Evolutionary conservation across 371 early-diverging fungal species (phyloP).

Genomic region (Apophysomyces ossiformis): DNA sequence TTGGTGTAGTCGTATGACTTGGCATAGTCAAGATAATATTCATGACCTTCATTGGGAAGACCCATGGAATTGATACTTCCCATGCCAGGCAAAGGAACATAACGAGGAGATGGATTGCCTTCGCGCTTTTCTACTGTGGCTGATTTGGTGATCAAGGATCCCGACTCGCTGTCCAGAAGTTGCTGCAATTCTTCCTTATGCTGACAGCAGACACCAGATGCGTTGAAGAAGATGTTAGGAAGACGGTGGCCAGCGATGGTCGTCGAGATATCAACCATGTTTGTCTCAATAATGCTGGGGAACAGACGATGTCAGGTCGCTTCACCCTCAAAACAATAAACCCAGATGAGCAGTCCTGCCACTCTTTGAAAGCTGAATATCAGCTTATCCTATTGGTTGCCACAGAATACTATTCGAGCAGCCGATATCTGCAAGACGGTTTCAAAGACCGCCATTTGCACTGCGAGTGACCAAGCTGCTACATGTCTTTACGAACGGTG

Average conservation of each 20-base stretch:
- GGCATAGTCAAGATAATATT: conserved; percentile 52
- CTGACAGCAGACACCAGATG: conserved; percentile 55
- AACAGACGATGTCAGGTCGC: too few species aligned
- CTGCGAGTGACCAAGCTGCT: neutral
- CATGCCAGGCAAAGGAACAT: conserved; percentile 36
- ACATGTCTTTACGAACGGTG: conserved; percentile 54
- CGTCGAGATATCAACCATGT: conserved; percentile 53
- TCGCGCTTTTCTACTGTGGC: conserved; percentile 46
- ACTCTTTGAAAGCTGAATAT: neutral
- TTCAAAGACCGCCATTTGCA: neutral
- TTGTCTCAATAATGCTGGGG: too few species aligned
- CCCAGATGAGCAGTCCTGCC: neutral
- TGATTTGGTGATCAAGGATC: conserved; percentile 55
- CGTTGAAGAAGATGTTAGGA: conserved; percentile 55
- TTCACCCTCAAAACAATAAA: too few species aligned
- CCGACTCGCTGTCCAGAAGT: conserved; percentile 47
- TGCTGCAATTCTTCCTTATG: conserved; percentile 43
- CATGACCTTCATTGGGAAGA: conserved; percentile 52
- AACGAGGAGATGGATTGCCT: conserved; percentile 55
- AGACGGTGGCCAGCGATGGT: conserved; percentile 48
- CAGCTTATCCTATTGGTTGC: too few species aligned
- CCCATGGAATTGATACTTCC: conserved; percentile 61
- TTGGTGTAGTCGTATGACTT: conserved; percentile 44
- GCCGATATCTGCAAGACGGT: too few species aligned
- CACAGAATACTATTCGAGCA: too few species aligned